These are phyloP conservation scores for Hypoxylon trugodes DNA, from an alignment of 495 filamentous ascomycete species.

Conservation along the genomic window DNA sequence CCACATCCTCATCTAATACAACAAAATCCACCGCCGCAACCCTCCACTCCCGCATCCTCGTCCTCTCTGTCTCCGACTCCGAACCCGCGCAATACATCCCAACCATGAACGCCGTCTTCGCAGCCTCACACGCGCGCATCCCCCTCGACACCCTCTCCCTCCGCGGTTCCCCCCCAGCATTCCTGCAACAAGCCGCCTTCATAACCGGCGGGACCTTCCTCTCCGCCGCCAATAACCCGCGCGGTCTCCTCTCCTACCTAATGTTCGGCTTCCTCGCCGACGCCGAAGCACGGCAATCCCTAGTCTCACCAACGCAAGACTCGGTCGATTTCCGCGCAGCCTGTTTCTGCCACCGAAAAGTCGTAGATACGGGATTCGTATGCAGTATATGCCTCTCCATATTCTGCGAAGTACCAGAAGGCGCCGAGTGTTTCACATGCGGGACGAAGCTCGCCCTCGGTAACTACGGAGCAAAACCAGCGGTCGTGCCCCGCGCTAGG, in stretches of 20 bases:
- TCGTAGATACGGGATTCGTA: slow-evolving; percentile 92
- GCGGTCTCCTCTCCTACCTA: slow-evolving; percentile 84
- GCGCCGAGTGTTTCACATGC: slow-evolving; percentile 86
- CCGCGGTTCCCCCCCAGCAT: slow-evolving; percentile 78
- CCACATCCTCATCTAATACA: background rate
- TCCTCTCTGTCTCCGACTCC: slow-evolving; percentile 82
- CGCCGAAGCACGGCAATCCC: slow-evolving; percentile 66
- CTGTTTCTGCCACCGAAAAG: slow-evolving; percentile 93
- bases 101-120: slow-evolving; percentile 97
- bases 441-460: slow-evolving; percentile 81
- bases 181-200: slow-evolving; percentile 92
- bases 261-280: slow-evolving; percentile 95
- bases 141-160: slow-evolving; percentile 91
- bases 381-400: slow-evolving; percentile 95
- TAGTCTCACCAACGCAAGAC: slow-evolving; percentile 82
- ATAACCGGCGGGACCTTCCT: slow-evolving; percentile 91
- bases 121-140: slow-evolving; percentile 82
- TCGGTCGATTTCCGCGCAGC: slow-evolving; percentile 95
- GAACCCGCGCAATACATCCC: slow-evolving; percentile 93
- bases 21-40: slow-evolving; percentile 35
- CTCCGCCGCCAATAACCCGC: slow-evolving; percentile 65
- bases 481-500: slow-evolving; percentile 74
- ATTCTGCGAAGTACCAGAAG: slow-evolving; percentile 57
- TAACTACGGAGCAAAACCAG: slow-evolving; percentile 76
- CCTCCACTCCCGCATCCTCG: slow-evolving; percentile 84